Base-by-base conservation (phyloP, 1,284 basidiomycete genomes). In the Cronartium quercuum region DNA sequence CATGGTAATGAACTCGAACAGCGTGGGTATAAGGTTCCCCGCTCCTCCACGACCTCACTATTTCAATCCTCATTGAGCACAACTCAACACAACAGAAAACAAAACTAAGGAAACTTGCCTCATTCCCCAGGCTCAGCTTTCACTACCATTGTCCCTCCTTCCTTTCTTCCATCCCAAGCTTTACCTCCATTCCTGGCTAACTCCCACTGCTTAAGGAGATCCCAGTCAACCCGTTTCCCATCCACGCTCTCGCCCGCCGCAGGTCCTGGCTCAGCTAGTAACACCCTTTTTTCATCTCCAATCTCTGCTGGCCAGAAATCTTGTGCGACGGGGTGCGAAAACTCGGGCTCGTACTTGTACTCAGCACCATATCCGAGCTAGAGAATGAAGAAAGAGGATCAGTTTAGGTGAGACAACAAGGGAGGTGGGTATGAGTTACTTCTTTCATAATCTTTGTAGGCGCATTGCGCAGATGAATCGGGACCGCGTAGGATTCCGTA, bases 381-480 rank as follows among this genome's bases (percentile, higher is more conserved):
- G 12, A 77, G 77, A 79, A 80, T 79, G 63, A 82, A 69, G 21
- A 24, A 7, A 35, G 51, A 37, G 1, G 35, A 71, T 51, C 21
- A 37, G 5, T 35, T 75, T 7, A 6, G 76, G 66, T 82, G 82
- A 79, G 92, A 92, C 35, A 85, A 87, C 68, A 86, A 84, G 0
- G 87, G 29, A 29, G 29, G 29, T 29, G 2, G 29, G 29, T 87
- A 79, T 91, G 92, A 5, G 90, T 91, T 0, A 94, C 84, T 21
- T 89, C 85, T 79, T 89, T 89, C 91, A 94, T 92, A 37, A 94
- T 81, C 41, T 80, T 82, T 5, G 92, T 94, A 1, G 92, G 92
- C 1, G 92, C 92, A 81, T 95, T 95, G n/a, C 93, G 86, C 77
- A 94, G 85, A 73, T 87, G 85, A 75, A 92, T 78, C 0, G 93